Evolutionary conservation across 345 rosid species (phyloP).

Genomic region (Acer saccharum): DNA sequence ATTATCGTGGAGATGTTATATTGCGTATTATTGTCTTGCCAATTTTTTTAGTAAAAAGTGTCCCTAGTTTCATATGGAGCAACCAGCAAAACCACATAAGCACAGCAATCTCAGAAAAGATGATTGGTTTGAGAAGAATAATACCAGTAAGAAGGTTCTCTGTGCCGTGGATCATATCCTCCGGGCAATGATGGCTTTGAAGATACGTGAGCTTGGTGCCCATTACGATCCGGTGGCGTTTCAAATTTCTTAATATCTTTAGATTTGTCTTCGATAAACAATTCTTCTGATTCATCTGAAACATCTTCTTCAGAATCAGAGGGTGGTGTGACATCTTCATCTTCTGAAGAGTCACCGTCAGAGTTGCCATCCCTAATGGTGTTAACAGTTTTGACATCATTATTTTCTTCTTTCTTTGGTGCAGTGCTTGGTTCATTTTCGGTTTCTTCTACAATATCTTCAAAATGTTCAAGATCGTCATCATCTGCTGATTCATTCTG

Average conservation of each 20-base stretch:
- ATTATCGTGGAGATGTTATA: too few species aligned
- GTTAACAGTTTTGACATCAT: conserved; percentile 19
- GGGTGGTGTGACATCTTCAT: conserved; percentile 45
- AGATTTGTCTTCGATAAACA: conserved; percentile 36
- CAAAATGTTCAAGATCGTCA: conserved; percentile 93
- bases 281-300: conserved; percentile 56
- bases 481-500: conserved; percentile 85
- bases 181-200: conserved; percentile 58
- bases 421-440: conserved; percentile 34
- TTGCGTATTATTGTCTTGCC: too few species aligned
- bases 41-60: too few species aligned
- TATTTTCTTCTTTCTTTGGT: conserved; percentile 39
- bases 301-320: conserved; percentile 58
- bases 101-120: not conserved
- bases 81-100: not conserved
- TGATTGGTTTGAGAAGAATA: not conserved
- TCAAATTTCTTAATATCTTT: conserved; percentile 33
- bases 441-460: conserved; percentile 78
- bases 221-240: conserved; percentile 29
- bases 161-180: conserved; percentile 89
- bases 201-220: conserved; percentile 31
- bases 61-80: not conserved
- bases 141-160: conserved; percentile 93
- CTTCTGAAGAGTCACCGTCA: conserved; percentile 58
- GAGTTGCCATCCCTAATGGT: conserved; percentile 29